Evolutionary conservation across 2,329 filamentous ascomycete genomes (phyloP).

Genomic region (Arthroderma sp.): DNA sequence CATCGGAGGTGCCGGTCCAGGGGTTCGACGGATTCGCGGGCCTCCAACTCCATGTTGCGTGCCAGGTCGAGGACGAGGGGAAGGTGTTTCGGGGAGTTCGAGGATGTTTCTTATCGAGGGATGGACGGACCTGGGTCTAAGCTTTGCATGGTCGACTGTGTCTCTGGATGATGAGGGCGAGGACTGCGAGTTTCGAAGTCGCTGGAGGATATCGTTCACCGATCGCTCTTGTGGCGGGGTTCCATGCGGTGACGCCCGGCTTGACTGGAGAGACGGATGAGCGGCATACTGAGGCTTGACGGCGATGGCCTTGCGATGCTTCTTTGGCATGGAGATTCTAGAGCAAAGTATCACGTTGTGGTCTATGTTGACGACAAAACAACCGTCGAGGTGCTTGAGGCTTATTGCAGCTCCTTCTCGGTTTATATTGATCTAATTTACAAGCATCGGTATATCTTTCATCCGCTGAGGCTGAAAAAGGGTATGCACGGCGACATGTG

Average conservation of each 20-base stretch:
- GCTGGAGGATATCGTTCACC: slow-evolving; percentile 36
- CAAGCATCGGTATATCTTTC: not conserved
- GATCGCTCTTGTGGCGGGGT: slow-evolving; percentile 19
- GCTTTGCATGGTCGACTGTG: slow-evolving; percentile 11
- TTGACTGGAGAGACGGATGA: slow-evolving; percentile 21
- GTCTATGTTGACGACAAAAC: not conserved
- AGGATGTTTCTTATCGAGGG: slow-evolving; percentile 33
- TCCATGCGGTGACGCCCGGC: slow-evolving; percentile 4
- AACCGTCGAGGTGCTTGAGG: not conserved
- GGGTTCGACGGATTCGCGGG: slow-evolving; percentile 23
- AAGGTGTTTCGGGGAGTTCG: slow-evolving; percentile 30
- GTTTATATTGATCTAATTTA: not conserved
- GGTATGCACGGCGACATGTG: not conserved
- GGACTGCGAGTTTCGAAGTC: slow-evolving; percentile 32
- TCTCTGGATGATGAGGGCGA: slow-evolving; percentile 8
- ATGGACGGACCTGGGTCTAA: slow-evolving; percentile 27
- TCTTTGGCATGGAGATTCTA: slow-evolving; percentile 31
- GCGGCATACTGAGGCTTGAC: slow-evolving; percentile 28
- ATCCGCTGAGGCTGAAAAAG: not conserved
- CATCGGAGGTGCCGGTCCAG: slow-evolving; percentile 33
- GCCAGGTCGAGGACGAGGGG: slow-evolving; percentile 28
- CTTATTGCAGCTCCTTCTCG: not conserved
- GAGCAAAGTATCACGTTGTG: not conserved
- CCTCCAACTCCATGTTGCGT: slow-evolving; percentile 21
- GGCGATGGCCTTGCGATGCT: slow-evolving; percentile 26